Conservation (phyloP, 129 eudicot genomes). For the Mikania micrantha region DNA sequence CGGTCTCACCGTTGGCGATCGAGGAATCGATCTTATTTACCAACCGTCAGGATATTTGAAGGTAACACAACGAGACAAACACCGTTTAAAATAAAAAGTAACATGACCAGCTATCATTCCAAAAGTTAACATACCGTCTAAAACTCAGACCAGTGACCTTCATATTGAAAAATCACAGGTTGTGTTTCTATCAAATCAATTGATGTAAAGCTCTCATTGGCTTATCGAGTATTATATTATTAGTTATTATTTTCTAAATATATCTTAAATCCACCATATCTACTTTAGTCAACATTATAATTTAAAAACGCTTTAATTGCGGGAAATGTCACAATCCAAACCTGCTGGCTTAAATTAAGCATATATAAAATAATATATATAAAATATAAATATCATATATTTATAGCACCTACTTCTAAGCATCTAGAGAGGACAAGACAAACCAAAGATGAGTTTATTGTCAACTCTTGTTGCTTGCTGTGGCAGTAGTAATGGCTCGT, state of each 20-base stretch:
- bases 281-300: conserved; percentile 18
- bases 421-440: background rate
- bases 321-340: conserved; percentile 25
- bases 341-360: conserved; percentile 27
- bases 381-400: background rate
- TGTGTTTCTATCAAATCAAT: too few relatives aligned
- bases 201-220: too few relatives aligned
- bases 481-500: conserved; percentile 16
- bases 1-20: too few relatives aligned
- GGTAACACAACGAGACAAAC: too few relatives aligned
- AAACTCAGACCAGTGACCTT: too few relatives aligned
- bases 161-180: too few relatives aligned
- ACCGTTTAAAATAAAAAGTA: too few relatives aligned
- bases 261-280: conserved; percentile 20
- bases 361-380: background rate
- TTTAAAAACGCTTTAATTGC: conserved; percentile 3
- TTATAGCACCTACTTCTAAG: background rate
- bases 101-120: too few relatives aligned
- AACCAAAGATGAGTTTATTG: conserved; percentile 23
- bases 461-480: conserved; percentile 29
- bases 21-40: too few relatives aligned
- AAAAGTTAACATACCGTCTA: too few relatives aligned
- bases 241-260: conserved; percentile 7
- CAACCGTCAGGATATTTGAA: too few relatives aligned
- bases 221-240: too few relatives aligned